Base-by-base conservation (phyloP, 1,139 yeast genomes). In the Debaryomyces robertsiae region DNA sequence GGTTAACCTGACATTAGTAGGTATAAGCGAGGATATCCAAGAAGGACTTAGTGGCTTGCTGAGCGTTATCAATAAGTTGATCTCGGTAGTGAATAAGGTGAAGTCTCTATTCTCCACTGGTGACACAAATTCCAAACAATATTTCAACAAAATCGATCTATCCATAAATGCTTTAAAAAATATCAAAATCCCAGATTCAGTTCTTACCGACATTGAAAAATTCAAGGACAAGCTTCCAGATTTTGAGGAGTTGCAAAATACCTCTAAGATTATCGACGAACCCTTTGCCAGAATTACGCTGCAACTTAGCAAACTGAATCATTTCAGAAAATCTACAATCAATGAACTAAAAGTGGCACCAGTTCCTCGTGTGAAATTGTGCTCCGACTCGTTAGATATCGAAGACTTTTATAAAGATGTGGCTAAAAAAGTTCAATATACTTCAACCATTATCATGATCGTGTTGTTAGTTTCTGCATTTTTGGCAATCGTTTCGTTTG, bases 111-210 rank as follows among this genome's bases (percentile, higher is more conserved):
- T 91, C 50, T 67, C 77, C 2, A 67, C 68, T 19, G 64, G 65
- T 38, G 61, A 62, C 11, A 52, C 63, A 22, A 51, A 65, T 6
- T 47, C 67, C 2, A 43, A 48, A n/a, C 47, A 50, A 28, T 55
- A 63, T 19, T 47, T 75, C 9, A 50, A 61, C 11, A 66, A 67
- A 35, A 79, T 93, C 11, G 78, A 82, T 50, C 54, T 85, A 23
- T 82, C 94, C 0, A 70, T 88, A 2, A 57, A 65, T 3, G 63
- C 77, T 0, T 67, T 91, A 46, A 65, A 72, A 42, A 68, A 82
- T 45, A 60, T 93, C 40, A 58, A 75, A 10, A 84, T 93, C 5
- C 89, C 96, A 1, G 53, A 75, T 0, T 63, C 80, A 0, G 77
- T 88, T 29, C 75, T 84, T 48, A 55, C 58, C 1, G 75, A 79